These are phyloP conservation scores for Scutellaria baicalensis DNA, from an alignment of 257 asterid genomes.

Conservation along the genomic window DNA sequence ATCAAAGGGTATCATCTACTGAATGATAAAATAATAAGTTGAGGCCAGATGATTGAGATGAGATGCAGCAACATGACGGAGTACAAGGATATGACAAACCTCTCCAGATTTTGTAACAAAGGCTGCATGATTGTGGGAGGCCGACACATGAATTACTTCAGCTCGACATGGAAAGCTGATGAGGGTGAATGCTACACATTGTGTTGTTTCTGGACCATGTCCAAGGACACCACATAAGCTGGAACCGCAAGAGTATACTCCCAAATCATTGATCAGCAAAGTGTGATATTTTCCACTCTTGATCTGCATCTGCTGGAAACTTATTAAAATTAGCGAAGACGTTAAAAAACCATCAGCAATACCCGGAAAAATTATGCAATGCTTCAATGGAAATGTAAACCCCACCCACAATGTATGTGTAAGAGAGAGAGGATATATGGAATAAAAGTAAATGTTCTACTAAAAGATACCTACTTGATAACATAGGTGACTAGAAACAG, in stretches of 20 bases:
- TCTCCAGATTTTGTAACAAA: conserved; percentile 68
- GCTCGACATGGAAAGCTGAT: conserved; percentile 51
- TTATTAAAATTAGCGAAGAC: conserved; percentile 18
- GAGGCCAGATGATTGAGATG: neutral
- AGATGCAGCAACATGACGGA: neutral
- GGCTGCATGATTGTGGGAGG: conserved; percentile 86
- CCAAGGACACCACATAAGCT: conserved; percentile 91
- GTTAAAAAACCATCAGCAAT: neutral
- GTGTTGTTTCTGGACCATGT: conserved; percentile 79
- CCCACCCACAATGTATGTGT: no score
- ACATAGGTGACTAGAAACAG: neutral
- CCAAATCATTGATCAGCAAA: conserved; percentile 53
- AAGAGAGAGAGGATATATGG: neutral
- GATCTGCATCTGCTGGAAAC: conserved; percentile 70
- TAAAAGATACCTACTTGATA: neutral
- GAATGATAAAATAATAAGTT: neutral
- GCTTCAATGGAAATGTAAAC: no score
- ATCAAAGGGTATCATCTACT: neutral
- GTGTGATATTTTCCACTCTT: conserved; percentile 83
- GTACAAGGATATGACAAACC: conserved; percentile 33
- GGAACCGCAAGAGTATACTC: conserved; percentile 79
- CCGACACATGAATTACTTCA: conserved; percentile 67
- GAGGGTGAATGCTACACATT: conserved; percentile 59
- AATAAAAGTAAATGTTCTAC: neutral
- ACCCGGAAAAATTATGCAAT: neutral